phyloP scores from a whole-genome alignment of 257 asterid genomes.

The Lantana camara region DNA sequence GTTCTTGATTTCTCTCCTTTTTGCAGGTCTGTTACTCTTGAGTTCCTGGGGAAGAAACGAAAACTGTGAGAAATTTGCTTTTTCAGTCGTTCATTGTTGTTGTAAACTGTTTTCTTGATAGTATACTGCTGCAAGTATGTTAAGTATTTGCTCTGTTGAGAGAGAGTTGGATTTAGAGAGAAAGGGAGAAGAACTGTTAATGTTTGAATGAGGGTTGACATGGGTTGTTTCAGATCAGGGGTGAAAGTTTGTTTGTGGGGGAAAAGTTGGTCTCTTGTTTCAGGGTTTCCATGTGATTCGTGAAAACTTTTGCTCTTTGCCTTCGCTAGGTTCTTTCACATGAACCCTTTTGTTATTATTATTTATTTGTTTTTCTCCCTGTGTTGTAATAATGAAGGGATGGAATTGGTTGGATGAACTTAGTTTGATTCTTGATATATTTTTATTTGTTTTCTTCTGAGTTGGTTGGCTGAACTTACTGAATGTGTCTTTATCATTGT shows the following conservation, averaged over 20 bases:
- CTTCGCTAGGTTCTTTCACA: slow-evolving; percentile 50
- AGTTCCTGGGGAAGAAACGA: no score
- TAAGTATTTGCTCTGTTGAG: no score
- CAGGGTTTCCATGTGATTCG: slow-evolving; percentile 81
- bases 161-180: slow-evolving; percentile 29
- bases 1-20: no score
- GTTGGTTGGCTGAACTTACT: slow-evolving; percentile 44
- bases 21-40: no score
- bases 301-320: slow-evolving; percentile 44
- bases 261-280: slow-evolving; percentile 39
- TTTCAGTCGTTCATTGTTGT: no score
- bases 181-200: slow-evolving; percentile 39
- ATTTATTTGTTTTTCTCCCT: slow-evolving; percentile 26
- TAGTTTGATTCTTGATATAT: slow-evolving; percentile 24
- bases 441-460: neutral
- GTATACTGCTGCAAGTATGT: no score
- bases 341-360: slow-evolving; percentile 34
- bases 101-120: no score
- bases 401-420: no score
- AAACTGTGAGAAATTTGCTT: no score
- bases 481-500: slow-evolving; percentile 38
- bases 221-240: slow-evolving; percentile 94
- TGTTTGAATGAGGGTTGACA: slow-evolving; percentile 57
- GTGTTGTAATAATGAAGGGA: slow-evolving; percentile 38
- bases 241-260: no score